Evolutionary conservation across 768 basidiomycete genomes (phyloP), one percentile per base, ranked within the genome.

Genomic region (Tephrocybe rancida): DNA sequence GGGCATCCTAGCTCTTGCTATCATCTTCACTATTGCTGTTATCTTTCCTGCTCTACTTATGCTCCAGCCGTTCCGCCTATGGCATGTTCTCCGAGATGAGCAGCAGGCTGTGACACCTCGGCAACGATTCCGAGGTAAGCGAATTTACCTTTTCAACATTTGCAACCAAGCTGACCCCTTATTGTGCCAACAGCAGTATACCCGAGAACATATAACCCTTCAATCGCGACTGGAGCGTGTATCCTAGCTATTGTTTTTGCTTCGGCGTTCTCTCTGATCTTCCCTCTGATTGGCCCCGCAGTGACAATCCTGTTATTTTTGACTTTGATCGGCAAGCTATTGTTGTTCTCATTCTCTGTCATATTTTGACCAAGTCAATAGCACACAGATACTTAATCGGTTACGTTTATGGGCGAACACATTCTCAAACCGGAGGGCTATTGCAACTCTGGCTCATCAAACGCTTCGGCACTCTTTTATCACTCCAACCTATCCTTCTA

Each of bases 351-450:
- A 19, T 41, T 47, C 18, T 25, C 11, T 6, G 21, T 18, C 21
- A 37, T 55, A 39, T 30, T 18, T 48, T 52, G 24, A 62, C 35
- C 10, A 8, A 19, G 3, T 11, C 39, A 21, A 41, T 58, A 89
- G 90, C 90, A n/a, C 87, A 90, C 68, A 87, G 89, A 32, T 92
- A 82, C 70, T 79, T 91, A 48, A 73, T 90, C 54, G 86, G 88
- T 30, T 90, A 92, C 66, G 88, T 91, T 18, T 88, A 86, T 62
- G 88, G 80, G 1, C 79, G 87, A 35, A 86, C 84, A 22, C 81
- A 82, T 54, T 87, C 87, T 6, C 86, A 88, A 63, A 90, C 89
- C 1, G 89, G 90, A 13, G 89, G 89, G 6, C 69, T 86, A 24
- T 67, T 90, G 19, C 85, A 88, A 57, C 78, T 92, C 25, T 92